These are phyloP conservation scores for Diaporthe sp. DNA, from an alignment of 2,329 filamentous ascomycete species.

Conservation along the genomic window DNA sequence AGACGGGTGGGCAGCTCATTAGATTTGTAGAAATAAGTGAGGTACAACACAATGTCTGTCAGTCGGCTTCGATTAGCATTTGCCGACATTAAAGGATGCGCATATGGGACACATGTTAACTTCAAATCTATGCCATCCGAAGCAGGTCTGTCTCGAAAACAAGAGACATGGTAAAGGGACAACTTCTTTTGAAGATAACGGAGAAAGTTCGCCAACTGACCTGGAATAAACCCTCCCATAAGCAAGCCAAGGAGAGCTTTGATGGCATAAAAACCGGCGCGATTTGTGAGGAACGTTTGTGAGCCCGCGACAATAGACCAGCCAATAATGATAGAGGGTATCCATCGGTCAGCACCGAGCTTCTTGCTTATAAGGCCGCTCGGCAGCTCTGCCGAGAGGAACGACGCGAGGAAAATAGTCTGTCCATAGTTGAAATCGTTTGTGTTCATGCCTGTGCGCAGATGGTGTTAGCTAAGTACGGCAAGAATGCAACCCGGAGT, in stretches of 20 bases:
- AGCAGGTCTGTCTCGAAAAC: not conserved
- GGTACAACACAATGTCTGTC: conserved; percentile 72
- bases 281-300: conserved; percentile 48
- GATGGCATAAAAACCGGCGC: conserved; percentile 49
- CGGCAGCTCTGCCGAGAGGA: conserved; percentile 65
- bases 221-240: conserved; percentile 73
- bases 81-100: not conserved
- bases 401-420: conserved; percentile 61
- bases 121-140: not conserved
- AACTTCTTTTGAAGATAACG: too few species aligned
- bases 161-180: too few species aligned
- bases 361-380: conserved; percentile 65
- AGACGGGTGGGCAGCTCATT: conserved; percentile 77
- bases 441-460: conserved; percentile 48
- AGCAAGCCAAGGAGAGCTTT: conserved; percentile 59
- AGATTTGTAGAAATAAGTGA: conserved; percentile 83
- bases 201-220: not conserved
- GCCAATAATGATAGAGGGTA: conserved; percentile 56
- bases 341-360: conserved; percentile 63
- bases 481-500: not conserved
- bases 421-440: conserved; percentile 61
- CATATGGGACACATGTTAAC: too few species aligned
- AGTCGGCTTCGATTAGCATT: not conserved
- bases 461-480: not conserved
- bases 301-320: conserved; percentile 50